Conservation (phyloP, 306 rosid species). For the Cicer arietinum region DNA sequence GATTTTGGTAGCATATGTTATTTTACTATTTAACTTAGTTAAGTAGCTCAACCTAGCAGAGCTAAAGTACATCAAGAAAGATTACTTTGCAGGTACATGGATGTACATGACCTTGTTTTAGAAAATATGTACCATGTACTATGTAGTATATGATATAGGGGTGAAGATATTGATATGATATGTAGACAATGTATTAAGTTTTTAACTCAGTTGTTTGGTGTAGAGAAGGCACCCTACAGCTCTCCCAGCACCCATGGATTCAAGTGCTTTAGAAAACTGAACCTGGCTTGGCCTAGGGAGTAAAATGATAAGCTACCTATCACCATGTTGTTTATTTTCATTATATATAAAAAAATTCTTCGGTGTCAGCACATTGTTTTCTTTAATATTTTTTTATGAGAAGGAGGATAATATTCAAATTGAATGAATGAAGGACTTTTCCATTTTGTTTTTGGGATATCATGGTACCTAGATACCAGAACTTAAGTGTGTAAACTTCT, state of each 20-base stretch:
- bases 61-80: conserved; percentile 1
- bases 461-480: conserved; percentile 10
- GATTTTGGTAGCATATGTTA: background rate
- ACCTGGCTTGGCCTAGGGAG: conserved; percentile 19
- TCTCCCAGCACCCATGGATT: conserved; percentile 21
- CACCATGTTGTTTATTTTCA: conserved; percentile 18
- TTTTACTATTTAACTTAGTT: conserved; percentile 20
- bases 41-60: conserved; percentile 1
- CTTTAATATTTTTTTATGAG: background rate
- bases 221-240: conserved; percentile 24
- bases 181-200: background rate
- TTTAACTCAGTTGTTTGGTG: conserved; percentile 7
- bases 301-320: conserved; percentile 9
- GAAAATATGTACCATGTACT: background rate
- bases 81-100: background rate
- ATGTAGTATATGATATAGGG: conserved; percentile 16
- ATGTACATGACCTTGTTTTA: conserved; percentile 2
- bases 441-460: conserved; percentile 24
- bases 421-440: conserved; percentile 20
- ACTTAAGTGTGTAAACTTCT: background rate
- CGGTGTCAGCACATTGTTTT: background rate
- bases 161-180: conserved; percentile 21
- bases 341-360: background rate
- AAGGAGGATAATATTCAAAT: conserved; percentile 12
- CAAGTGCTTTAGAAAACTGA: conserved; percentile 7